Conservation (phyloP, 495 filamentous ascomycete genomes). For the Pyrenopolyporus hunteri region DNA sequence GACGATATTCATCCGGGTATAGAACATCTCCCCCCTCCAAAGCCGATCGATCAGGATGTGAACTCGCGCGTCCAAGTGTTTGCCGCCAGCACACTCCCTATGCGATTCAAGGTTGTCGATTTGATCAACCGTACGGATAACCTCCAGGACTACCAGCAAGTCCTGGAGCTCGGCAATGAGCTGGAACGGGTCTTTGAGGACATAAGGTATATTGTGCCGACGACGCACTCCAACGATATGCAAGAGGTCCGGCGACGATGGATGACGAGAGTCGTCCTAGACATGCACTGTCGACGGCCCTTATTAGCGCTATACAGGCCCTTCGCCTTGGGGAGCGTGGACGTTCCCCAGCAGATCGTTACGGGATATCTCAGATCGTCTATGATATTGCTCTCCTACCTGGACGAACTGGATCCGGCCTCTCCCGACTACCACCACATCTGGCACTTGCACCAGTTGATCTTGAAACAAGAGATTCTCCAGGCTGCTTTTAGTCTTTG, state of each 20-base stretch:
- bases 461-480: constrained; percentile 45
- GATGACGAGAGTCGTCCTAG: constrained; percentile 41
- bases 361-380: constrained; percentile 47
- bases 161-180: constrained; percentile 46
- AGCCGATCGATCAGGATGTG: constrained; percentile 45
- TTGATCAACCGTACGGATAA: constrained; percentile 45
- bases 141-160: constrained; percentile 43
- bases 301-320: constrained; percentile 48
- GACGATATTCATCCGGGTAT: constrained; percentile 37
- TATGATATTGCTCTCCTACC: constrained; percentile 46
- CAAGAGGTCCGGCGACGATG: constrained; percentile 41
- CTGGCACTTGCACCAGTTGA: constrained; percentile 43
- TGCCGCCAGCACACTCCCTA: constrained; percentile 42
- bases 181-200: constrained; percentile 48
- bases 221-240: constrained; percentile 31
- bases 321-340: constrained; percentile 44
- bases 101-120: constrained; percentile 42
- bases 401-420: constrained; percentile 46
- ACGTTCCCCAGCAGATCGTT: constrained; percentile 45
- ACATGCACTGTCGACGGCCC: constrained; percentile 46
- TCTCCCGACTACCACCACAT: constrained; percentile 40
- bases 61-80: constrained; percentile 45
- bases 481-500: constrained; percentile 48
- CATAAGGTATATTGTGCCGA: constrained; percentile 42
- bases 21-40: constrained; percentile 40